Conservation (phyloP, 345 rosid species). For the Salix arbutifolia region DNA sequence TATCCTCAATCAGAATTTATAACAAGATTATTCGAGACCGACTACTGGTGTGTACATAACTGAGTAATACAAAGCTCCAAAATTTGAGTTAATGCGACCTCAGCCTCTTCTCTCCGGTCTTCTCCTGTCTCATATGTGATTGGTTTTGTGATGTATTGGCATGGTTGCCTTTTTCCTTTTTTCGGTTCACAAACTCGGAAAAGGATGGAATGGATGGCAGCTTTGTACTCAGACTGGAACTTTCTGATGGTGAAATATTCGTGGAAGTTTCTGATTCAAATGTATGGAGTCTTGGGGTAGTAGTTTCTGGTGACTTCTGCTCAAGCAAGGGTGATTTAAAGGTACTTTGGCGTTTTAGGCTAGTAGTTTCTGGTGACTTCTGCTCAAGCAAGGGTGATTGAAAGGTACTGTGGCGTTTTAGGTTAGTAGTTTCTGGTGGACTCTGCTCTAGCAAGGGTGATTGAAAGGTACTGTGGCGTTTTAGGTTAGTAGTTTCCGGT, state of each 20-base stretch:
- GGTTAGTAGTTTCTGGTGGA: conserved; percentile 10
- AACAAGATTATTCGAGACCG: background rate
- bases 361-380: conserved; percentile 12
- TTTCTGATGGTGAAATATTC: conserved; percentile 7
- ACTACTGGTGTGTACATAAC: background rate
- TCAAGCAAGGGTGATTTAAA: background rate
- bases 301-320: conserved; percentile 5
- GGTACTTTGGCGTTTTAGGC: background rate
- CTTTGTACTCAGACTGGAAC: conserved; percentile 22
- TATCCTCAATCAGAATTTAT: background rate
- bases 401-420: background rate
- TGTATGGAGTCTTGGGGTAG: conserved; percentile 6
- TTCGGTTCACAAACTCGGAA: conserved; percentile 63
- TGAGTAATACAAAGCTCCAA: background rate
- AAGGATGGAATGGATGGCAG: conserved; percentile 67
- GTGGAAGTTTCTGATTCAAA: conserved; percentile 14
- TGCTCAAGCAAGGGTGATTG: background rate
- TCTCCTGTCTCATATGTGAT: conserved; percentile 26
- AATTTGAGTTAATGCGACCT: conserved; percentile 39
- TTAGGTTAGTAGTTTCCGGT: background rate
- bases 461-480: no score
- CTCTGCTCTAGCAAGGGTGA: background rate
- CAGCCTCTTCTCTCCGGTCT: conserved; percentile 46
- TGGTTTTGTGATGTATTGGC: conserved; percentile 27
- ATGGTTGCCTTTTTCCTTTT: conserved; percentile 24